Percentiles rank a stretch among this genome's conserved stretches.
Evolutionary conservation across 768 basidiomycete species (phyloP).

Genomic region (Artomyces pyxidatus): DNA sequence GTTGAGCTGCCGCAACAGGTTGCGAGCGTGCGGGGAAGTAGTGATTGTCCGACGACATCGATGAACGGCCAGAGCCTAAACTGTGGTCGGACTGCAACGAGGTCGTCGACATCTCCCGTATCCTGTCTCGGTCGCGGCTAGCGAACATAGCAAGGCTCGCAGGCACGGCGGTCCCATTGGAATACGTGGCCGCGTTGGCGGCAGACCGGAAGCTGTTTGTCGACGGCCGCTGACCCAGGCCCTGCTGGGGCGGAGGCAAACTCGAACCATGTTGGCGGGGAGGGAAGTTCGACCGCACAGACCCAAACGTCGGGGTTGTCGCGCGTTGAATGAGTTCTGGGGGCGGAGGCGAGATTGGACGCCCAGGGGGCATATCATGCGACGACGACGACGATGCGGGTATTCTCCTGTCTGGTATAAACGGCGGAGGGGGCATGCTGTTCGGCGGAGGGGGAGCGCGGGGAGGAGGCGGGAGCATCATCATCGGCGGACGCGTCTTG

Average conservation of each 20-base stretch:
- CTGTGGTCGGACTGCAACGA: conserved; percentile 67
- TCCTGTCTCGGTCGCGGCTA: conserved; percentile 36
- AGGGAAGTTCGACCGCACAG: conserved; percentile 43
- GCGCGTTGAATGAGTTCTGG: conserved; percentile 88
- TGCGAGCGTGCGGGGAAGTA: conserved; percentile 35
- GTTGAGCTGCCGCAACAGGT: conserved; percentile 23
- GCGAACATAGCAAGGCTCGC: conserved; percentile 33
- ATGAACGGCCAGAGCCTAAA: conserved; percentile 66
- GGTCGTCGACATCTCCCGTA: conserved; percentile 55
- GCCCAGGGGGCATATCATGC: conserved; percentile 63
- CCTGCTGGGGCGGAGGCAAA: conserved; percentile 61
- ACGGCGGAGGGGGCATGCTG: conserved; percentile 68
- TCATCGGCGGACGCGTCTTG: conserved; percentile 79
- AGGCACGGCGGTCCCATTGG: conserved; percentile 35
- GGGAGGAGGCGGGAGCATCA: conserved; percentile 71
- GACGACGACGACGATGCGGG: conserved; percentile 35
- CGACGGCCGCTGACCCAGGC: conserved; percentile 64
- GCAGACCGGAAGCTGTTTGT: conserved; percentile 80
- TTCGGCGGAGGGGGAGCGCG: conserved; percentile 68
- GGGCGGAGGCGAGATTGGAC: conserved; percentile 91
- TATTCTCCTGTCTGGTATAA: conserved; percentile 62
- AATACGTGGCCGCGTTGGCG: conserved; percentile 48
- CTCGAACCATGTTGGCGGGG: conserved; percentile 64
- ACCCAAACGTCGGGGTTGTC: conserved; percentile 74
- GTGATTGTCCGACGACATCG: conserved; percentile 73